Base-by-base conservation (phyloP, 169 alveolate species). In the Miamiensis avidus region DNA sequence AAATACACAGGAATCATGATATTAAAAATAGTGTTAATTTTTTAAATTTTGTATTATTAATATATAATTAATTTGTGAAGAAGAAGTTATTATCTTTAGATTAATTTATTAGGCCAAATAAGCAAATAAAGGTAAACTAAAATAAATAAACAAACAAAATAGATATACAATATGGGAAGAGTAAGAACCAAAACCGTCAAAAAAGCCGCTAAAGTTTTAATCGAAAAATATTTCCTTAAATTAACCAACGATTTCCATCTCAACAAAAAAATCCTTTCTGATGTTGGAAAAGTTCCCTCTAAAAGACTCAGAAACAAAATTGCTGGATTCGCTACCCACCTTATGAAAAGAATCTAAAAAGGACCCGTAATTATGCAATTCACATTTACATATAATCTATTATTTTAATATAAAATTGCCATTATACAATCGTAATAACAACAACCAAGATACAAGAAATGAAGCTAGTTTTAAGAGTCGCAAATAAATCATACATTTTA, bases 111-210 rank as follows among this genome's bases (percentile, higher is more conserved):
- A 65, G 32, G 75, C 65, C 34, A 81, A 33, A 65, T 81, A 73
- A 73, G 72, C 33, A 31, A 73, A 82, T 32, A 73, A 72, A 82
- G 72, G 33, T 72, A 69, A 82, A 72, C 28, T 82, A 82, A 73
- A 34, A 31, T 32, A 82, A 82, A 33, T 49, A 79, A 79, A 79
- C 64, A 79, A 79, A 34, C 34, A 79, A 79, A 29, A 65, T 32
- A 30, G 78, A 77, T 31, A 69, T 64, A 65, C 74, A 30, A 82
- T 74, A 88, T 81, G 99, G 99, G 99, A 88, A 98, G 99, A 94
- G 99, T 99, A 75, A 94, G 99, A 86, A 99, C 99, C 26, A 99
- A 98, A 97, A 99, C 99, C 82, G 99, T 99, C 64, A 99, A 99
- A 95, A 97, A 99, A 93, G 99, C 99, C 75, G 99, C 99, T 29